Conservation (phyloP, 2,329 filamentous ascomycete genomes). For the Penicillium concentricum region DNA sequence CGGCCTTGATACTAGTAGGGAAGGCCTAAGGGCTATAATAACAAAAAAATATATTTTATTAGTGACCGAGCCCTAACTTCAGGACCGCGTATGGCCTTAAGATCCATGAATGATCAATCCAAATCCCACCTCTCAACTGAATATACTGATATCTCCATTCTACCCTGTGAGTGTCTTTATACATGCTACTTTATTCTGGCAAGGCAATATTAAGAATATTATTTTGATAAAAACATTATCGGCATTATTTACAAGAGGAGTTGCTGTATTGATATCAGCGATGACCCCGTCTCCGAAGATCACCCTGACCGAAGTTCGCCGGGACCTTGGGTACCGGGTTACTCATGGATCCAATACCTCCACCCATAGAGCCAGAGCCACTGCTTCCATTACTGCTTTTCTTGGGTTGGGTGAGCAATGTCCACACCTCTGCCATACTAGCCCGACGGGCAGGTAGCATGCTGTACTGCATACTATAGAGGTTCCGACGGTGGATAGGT, state of each 20-base stretch:
- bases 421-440: conserved; percentile 83
- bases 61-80: no score
- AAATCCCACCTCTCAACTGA: not conserved
- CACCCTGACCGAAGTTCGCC: conserved; percentile 32
- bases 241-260: conserved; percentile 12
- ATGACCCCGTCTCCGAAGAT: conserved; percentile 35
- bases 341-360: conserved; percentile 25
- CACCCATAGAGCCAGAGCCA: conserved; percentile 24
- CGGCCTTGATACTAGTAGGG: no score
- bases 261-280: conserved; percentile 21
- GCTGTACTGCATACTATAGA: conserved; percentile 96
- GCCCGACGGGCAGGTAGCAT: conserved; percentile 86
- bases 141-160: not conserved
- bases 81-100: no score
- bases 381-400: conserved; percentile 28
- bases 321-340: conserved; percentile 36
- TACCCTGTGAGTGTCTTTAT: not conserved
- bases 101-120: no score
- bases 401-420: conserved; percentile 57
- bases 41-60: no score
- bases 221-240: conserved; percentile 2
- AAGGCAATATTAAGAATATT: not conserved
- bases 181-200: not conserved
- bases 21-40: no score
- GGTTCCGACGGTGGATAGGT: conserved; percentile 87